phyloP scores from a whole-genome alignment of 768 basidiomycete genomes.

The Boletus tylopilopsis region DNA sequence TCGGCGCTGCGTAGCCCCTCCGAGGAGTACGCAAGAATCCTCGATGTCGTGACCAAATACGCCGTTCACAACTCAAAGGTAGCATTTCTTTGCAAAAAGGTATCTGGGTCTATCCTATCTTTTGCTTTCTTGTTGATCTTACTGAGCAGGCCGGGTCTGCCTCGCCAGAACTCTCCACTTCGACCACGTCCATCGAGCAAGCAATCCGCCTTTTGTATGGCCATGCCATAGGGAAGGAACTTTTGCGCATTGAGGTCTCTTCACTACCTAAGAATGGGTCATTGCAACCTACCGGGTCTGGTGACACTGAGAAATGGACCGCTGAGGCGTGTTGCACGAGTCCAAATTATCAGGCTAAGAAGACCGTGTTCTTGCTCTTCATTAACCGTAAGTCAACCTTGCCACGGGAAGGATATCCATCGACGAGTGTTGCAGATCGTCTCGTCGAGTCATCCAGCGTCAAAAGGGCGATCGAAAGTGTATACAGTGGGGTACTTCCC shows the following conservation, averaged over 20 bases:
- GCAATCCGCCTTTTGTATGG: constrained; percentile 83
- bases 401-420: neutral
- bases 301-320: constrained; percentile 53
- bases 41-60: constrained; percentile 91
- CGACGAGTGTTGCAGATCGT: constrained; percentile 63
- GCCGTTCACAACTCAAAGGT: constrained; percentile 90
- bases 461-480: constrained; percentile 81
- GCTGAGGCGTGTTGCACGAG: constrained; percentile 78
- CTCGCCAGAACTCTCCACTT: constrained; percentile 79
- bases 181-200: constrained; percentile 58
- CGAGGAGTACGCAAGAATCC: constrained; percentile 88
- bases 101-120: constrained; percentile 19
- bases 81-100: constrained; percentile 92
- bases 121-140: constrained; percentile 3
- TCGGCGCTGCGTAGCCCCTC: constrained; percentile 79
- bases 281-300: constrained; percentile 11
- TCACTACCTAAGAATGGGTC: constrained; percentile 30
- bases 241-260: constrained; percentile 46
- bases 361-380: constrained; percentile 81
- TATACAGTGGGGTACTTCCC: constrained; percentile 81
- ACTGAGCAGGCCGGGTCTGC: constrained; percentile 58
- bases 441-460: constrained; percentile 86
- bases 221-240: constrained; percentile 71
- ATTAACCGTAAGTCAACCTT: constrained; percentile 74
- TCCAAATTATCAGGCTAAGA: constrained; percentile 87